Evolutionary conservation across 306 rosid species (phyloP), one percentile per base, ranked within the genome.

Genomic region (Datisca glomerata): DNA sequence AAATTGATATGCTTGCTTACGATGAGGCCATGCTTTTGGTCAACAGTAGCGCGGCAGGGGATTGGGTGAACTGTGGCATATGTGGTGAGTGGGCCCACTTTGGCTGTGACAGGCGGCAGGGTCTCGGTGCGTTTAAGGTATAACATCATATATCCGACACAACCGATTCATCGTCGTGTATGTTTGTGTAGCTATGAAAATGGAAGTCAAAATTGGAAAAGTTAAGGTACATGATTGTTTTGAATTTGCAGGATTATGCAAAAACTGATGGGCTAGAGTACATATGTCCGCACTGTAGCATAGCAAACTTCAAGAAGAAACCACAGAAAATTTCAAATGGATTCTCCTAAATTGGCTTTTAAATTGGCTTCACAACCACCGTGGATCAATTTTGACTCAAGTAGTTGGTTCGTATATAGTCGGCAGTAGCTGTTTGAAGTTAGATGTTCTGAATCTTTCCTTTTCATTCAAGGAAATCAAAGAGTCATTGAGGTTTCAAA

Each of bases 41-140:
- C 15, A 67, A 72, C 93, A 91, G 98, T 91, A 91, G 98, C n/a
- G 98, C 98, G 47, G 92, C 96, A 15, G 98, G 98, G 58, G 98
- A 91, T 56, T 91, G 98, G 98, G 98, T 91, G 51, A 91, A 91
- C 65, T 91, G 98, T 38, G 98, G 98, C 45, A 84, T 91, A 61
- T 91, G 98, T 64, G 98, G 98, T 8, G 98, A 91, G 75, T 91
- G 98, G 98, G 98, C 98, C 4, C 98, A 91, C 61, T 91, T 91
- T 22, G 98, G 98, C 46, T 91, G 98, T 32, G 98, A 91, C 77
- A 78, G 98, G 73, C 69, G 98, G 67, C 96, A 91, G 62, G 98
- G 98, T 33, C 85, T 91, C 19, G 98, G 98, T 4, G 98, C 98
- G 21, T 91, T 91, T 67, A 91, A 91, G 98, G 98, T 91, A 79